phyloP scores from a whole-genome alignment of 371 early-diverging fungal species.

The Batrachochytrium dendrobatidis region DNA sequence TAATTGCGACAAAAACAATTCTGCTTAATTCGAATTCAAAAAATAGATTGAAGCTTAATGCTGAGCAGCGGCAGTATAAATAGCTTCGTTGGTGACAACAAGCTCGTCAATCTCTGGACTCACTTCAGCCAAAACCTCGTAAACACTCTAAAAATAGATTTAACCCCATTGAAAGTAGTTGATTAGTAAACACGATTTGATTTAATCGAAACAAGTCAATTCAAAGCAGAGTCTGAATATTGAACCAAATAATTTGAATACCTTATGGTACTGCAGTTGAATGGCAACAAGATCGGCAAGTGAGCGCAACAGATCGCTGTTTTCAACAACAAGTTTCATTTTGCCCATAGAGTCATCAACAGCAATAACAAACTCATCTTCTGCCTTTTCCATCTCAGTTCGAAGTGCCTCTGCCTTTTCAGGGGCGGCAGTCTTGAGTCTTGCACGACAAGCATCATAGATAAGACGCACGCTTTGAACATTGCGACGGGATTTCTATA shows the following conservation, averaged over 20 bases:
- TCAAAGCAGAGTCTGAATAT: background rate
- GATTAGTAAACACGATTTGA: too few species aligned
- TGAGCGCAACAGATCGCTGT: constrained; percentile 76
- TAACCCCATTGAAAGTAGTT: background rate
- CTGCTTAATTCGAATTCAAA: too few species aligned
- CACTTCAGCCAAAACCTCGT: constrained; percentile 66
- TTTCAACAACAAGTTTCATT: constrained; percentile 87
- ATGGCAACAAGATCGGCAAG: constrained; percentile 78
- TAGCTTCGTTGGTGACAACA: constrained; percentile 78
- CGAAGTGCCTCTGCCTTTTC: constrained; percentile 61
- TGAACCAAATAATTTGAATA: constrained; percentile 1
- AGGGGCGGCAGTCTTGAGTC: constrained; percentile 60
- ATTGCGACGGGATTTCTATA: constrained; percentile 68
- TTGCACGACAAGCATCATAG: constrained; percentile 76
- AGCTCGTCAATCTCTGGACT: constrained; percentile 87
- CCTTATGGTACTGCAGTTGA: constrained; percentile 75
- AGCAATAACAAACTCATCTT: constrained; percentile 85
- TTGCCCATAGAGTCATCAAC: constrained; percentile 84
- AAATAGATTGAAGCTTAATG: too few species aligned
- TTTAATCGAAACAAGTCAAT: background rate
- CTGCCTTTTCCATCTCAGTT: constrained; percentile 77
- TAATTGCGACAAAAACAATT: too few species aligned
- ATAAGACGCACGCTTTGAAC: constrained; percentile 69
- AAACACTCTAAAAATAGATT: constrained; percentile 56
- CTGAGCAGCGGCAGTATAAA: too few species aligned